phyloP scores from a whole-genome alignment of 225 moss, liverwort and hornwort genomes.

The Anthoceros angustus region DNA sequence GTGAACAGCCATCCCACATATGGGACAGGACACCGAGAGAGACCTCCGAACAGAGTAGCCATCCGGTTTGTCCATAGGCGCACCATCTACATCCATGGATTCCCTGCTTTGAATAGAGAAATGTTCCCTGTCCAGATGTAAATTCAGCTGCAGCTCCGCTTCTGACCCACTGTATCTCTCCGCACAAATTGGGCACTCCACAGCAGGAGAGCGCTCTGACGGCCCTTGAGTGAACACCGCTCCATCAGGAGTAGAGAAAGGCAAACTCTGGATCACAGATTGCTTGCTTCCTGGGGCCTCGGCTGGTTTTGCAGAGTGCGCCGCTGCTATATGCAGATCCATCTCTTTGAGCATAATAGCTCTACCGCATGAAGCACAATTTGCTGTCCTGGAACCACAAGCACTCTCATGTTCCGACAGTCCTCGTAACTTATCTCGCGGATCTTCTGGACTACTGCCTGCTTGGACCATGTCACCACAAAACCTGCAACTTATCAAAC shows the following conservation, averaged over 20 bases:
- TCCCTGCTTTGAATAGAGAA: constrained; percentile 22
- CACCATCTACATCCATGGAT: constrained; percentile 37
- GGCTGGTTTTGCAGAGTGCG: constrained; percentile 12
- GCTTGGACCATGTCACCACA: constrained; percentile 98
- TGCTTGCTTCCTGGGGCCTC: neutral
- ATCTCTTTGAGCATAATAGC: constrained; percentile 39
- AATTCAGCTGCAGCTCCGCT: constrained; percentile 52
- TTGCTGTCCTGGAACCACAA: constrained; percentile 33
- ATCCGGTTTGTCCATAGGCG: constrained; percentile 7
- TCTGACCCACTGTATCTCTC: constrained; percentile 36
- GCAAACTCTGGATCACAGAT: constrained; percentile 1
- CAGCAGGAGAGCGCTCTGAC: neutral
- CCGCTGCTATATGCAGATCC: constrained; percentile 36
- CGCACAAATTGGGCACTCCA: constrained; percentile 71
- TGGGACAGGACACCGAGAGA: constrained; percentile 77
- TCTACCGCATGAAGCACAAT: constrained; percentile 32
- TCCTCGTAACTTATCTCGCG: constrained; percentile 71
- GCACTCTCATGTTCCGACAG: constrained; percentile 76
- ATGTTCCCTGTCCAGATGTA: constrained; percentile 62
- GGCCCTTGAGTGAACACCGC: neutral
- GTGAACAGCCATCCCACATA: constrained; percentile 96
- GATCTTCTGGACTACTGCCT: constrained; percentile 56
- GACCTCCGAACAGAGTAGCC: constrained; percentile 24
- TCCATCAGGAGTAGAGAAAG: neutral
- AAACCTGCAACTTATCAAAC: constrained; percentile 71